Percentiles rank a stretch among this genome's conserved stretches.
Conservation (phyloP, 2,329 filamentous ascomycete genomes). For the Colletotrichum costaricense region DNA sequence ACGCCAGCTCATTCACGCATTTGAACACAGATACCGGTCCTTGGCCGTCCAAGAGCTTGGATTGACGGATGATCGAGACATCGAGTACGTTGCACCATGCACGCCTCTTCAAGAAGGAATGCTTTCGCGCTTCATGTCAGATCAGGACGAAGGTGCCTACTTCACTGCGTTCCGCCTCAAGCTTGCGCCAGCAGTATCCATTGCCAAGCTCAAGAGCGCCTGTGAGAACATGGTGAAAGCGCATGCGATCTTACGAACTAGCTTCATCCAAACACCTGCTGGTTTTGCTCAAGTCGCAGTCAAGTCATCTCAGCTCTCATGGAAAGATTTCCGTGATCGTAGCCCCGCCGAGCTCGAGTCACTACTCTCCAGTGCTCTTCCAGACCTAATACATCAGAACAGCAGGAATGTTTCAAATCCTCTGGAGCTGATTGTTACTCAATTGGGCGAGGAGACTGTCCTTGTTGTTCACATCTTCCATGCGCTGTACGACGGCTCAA, state of each 20-base stretch:
- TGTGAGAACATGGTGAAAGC: constrained; percentile 65
- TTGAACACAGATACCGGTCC: constrained; percentile 69
- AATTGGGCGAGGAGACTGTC: constrained; percentile 40
- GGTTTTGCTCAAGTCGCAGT: constrained; percentile 81
- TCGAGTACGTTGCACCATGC: constrained; percentile 84
- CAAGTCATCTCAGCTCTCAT: constrained; percentile 53
- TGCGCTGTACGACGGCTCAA: constrained; percentile 86
- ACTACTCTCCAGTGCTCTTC: constrained; percentile 49
- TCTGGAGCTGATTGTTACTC: constrained; percentile 60
- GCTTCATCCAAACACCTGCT: constrained; percentile 78
- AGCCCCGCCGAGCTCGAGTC: constrained; percentile 45
- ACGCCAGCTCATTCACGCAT: constrained; percentile 72
- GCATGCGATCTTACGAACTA: constrained; percentile 76
- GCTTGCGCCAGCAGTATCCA: constrained; percentile 58
- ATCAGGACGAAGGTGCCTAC: constrained; percentile 70
- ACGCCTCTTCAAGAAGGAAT: constrained; percentile 90
- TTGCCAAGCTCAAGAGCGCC: constrained; percentile 61
- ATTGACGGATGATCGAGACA: constrained; percentile 47
- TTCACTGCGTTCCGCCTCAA: constrained; percentile 80
- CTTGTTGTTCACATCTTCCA: constrained; percentile 83
- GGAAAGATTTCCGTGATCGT: constrained; percentile 50
- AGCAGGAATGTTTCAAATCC: constrained; percentile 59
- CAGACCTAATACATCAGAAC: constrained; percentile 67
- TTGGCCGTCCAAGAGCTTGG: constrained; percentile 56
- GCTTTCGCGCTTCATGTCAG: constrained; percentile 73